Base-by-base conservation (phyloP, 2,329 filamentous ascomycete genomes). In the Diaporthe sp. region DNA sequence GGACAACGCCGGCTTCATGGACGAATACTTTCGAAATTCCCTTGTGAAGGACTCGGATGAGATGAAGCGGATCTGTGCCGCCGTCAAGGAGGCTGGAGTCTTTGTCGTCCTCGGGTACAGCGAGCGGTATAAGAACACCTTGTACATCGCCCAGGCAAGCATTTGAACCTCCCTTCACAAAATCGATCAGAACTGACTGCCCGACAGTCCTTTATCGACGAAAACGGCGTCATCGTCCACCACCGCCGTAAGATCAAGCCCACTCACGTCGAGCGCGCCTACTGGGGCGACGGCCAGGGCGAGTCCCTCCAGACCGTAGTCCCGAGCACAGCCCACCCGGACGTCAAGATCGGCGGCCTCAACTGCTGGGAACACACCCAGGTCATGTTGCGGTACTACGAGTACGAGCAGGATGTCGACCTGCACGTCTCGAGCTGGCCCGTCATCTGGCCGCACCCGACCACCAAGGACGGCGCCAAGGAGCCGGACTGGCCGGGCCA, bases 351-450 rank as follows among this genome's bases (percentile, higher is more conserved):
- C 7, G 90, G 89, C 0, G 86, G 86, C 5, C 82, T 91, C 37
- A 90, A 89, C 78, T 90, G 89, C 82, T 91, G 88, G 88, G 88
- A 90, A 79, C 88, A 92, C 76, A 87, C 89, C 80, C 90, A 89
- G 80, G 89, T 86, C 8, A 86, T 88, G 79, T 83, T 87, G 78
- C 78, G 80, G 1, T 81, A 80, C 72, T 81, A 81, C 70, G 76
- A 79, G 58, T 79, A 79, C 72, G 70, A 75, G 13, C 80, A 80
- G 70, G 65, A 76, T 2, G 79, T 77, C 15, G 76, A 80, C n/a
- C 78, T 81, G n/a, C 80, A 81, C 70, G 76, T 82, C 25, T 78
- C 79, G 9, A 77, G 76, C 39, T 82, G 80, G 79, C 80, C 80
- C 10, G 74, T 77, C 6, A 53, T 79, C 46, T 80, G 77, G 76